Percentiles rank a stretch among this genome's conserved stretches.
These are phyloP conservation scores for rapeseed (Brassica napus) DNA, from an alignment of 345 rosid genomes.

Conservation along the genomic window Da-Ae NC_063438.1:12741501-12742000, in stretches of 20 bases:
- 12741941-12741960: neutral
- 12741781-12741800: neutral
- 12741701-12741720: neutral
- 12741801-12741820: neutral
- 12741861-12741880: neutral
- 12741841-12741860: neutral
- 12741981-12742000: slow-evolving; percentile 65
- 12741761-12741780: neutral
- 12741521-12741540: neutral
- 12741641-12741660: slow-evolving; percentile 31
- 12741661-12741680: neutral
- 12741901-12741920: neutral
- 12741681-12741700: neutral
- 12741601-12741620: slow-evolving; percentile 40
- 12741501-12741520: neutral
- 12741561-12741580: slow-evolving; percentile 37
- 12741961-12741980: neutral
- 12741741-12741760: neutral
- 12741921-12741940: neutral
- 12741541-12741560: slow-evolving; percentile 33
- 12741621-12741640: slow-evolving; percentile 40
- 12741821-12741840: neutral
- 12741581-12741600: slow-evolving; percentile 41
- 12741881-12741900: neutral
- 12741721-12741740: neutral